phyloP scores from a whole-genome alignment of 768 basidiomycete genomes.

The Trametes maxima region DNA sequence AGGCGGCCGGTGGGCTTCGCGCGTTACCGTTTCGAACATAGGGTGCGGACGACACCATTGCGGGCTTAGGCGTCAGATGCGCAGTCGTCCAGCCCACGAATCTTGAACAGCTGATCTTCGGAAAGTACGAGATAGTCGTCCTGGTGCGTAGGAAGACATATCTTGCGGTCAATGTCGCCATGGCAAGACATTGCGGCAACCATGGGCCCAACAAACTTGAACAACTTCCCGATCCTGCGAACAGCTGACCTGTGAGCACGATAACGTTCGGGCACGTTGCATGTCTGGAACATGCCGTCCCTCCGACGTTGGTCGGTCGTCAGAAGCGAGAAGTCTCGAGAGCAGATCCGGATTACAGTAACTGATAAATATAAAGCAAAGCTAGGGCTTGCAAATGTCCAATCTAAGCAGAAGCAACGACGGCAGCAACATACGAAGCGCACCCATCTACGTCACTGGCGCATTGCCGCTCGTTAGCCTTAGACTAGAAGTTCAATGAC shows the following conservation, averaged over 20 bases:
- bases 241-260: slow-evolving; percentile 3
- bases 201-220: background rate
- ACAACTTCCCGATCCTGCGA: background rate
- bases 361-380: slow-evolving; percentile 20
- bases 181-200: background rate
- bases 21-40: background rate
- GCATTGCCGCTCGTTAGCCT: background rate
- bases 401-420: background rate
- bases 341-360: slow-evolving; percentile 19
- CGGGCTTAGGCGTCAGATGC: no score
- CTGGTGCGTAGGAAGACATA: background rate
- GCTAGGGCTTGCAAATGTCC: background rate
- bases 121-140: background rate
- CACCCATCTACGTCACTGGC: slow-evolving; percentile 1
- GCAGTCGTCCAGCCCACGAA: background rate
- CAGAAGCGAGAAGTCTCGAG: background rate
- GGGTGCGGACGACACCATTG: background rate
- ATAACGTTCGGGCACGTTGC: slow-evolving; percentile 5
- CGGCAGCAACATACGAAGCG: background rate
- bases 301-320: background rate
- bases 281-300: background rate
- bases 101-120: background rate
- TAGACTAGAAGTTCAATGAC: background rate
- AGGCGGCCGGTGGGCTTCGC: no score
- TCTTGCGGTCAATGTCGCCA: slow-evolving; percentile 17